Evolutionary conservation across 2,329 filamentous ascomycete genomes (phyloP), one percentile per base, ranked within the genome.

Genomic region (Aspergillus fischeri): DNA sequence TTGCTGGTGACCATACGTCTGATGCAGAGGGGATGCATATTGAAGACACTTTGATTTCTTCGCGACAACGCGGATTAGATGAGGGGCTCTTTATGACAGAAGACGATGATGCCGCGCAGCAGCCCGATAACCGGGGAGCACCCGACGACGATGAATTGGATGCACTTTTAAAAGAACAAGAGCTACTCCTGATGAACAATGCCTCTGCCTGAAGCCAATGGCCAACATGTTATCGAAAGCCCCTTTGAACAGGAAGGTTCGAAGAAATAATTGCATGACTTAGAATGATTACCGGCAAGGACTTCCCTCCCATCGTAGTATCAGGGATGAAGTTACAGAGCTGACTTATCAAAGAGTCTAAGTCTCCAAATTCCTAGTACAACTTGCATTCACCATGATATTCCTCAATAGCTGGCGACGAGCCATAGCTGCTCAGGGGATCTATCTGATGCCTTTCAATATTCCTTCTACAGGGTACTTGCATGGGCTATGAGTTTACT

Each of bases 111-210:
- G 17, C n/a, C 20, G 44, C 44, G 11, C 20, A 24, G 44, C 21
- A 14, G 20, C 44, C 44, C 5, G 44, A 62, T 45, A 52, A 56
- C 3, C 58, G 59, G 24, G 57, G 45, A 25, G 50, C 48, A 5
- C 55, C 3, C 57, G 80, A 82, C 7, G 67, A 73, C 11, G 77
- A 80, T 64, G 76, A 78, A 58, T 67, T 86, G 21, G 83, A 85
- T 63, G 79, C 79, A 29, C 70, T 86, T 28, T 73, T 86, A 53
- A 80, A 78, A 29, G 81, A 83, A 59, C 77, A 78, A 44, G 71
- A 71, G 49, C 59, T 64, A 44, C 57, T 50, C 11, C 53, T 24
- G 25, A 54, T 45, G 35, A 48, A 21, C 24, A 14, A 41, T 14
- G 35, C 27, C 63, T 70, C 4, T 70, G 80, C 38, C 17, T 10